Evolutionary conservation across 208 protist species (phyloP).

Genomic region (Endotrypanum monterogeii): DNA sequence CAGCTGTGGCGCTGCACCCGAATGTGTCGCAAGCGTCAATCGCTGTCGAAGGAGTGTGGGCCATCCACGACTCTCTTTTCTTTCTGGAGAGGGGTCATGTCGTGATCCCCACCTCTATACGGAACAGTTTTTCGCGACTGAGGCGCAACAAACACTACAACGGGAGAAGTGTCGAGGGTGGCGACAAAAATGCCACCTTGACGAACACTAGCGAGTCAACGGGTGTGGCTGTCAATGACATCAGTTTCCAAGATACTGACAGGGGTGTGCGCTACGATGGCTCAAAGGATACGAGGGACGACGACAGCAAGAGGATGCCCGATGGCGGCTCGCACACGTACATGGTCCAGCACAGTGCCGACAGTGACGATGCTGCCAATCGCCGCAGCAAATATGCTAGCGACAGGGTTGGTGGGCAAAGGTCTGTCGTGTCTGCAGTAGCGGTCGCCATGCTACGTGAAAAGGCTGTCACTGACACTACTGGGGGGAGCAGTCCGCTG

Average conservation of each 20-base stretch:
- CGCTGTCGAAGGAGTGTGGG: slow-evolving; percentile 43
- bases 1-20: neutral
- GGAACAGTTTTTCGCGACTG: slow-evolving; percentile 32
- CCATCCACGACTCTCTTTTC: slow-evolving; percentile 52
- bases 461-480: neutral
- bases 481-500: neutral
- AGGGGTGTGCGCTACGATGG: neutral
- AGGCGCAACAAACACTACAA: neutral
- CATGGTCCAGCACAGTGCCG: slow-evolving; percentile 6
- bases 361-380: neutral
- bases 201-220: too few relatives aligned
- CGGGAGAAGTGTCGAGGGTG: neutral
- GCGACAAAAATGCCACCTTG: too few relatives aligned
- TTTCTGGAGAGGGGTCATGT: slow-evolving; percentile 40
- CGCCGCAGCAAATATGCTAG: neutral
- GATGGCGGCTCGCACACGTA: slow-evolving; percentile 16
- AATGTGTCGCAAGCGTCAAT: slow-evolving; percentile 11
- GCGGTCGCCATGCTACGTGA: neutral
- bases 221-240: neutral
- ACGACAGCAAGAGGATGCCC: neutral
- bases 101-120: slow-evolving; percentile 34
- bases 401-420: neutral
- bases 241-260: neutral
- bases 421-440: neutral
- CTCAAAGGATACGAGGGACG: neutral